Evolutionary conservation across 2,329 filamentous ascomycete genomes (phyloP), one percentile per base, ranked within the genome.

Genomic region (Penicillium sp.): DNA sequence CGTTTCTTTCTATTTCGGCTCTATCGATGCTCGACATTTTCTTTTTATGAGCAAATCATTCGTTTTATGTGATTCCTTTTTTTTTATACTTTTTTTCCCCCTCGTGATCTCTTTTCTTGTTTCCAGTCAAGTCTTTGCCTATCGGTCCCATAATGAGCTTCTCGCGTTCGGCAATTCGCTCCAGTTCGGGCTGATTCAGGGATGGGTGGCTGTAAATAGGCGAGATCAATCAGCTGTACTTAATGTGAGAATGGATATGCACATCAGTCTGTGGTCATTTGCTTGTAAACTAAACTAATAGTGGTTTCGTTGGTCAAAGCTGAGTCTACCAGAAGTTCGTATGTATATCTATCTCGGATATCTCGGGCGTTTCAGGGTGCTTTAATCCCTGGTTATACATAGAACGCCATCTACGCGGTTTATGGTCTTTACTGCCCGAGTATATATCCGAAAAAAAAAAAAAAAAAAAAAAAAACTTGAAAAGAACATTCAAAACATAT

Each of bases 161-260:
- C 52, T 59, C 42, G 29, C 47, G 15, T 51, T 42, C 38, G 41
- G 33, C 29, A 53, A 23, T 49, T 35, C n/a, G 36, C 25, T 49
- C 41, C 27, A 15, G 36, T 45, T 45, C 29, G 39, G 42, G 49
- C 50, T 45, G 29, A 41, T 56, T 35, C 35, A 13, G 19, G 53
- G 29, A 59, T 55, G 44, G 49, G 57, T 54, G 57, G 55, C 43
- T 68, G 63, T 62, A 63, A 58, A 62, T 64, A 63, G 53, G 52
- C 38, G 57, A 61, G 54, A 57, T 51, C 59, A 60, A 59, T 56
- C 58, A 63, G 59, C 57, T 67, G 65, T 69, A 69, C 58, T 61
- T 70, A 67, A 68, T 68, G 65, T 61, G 66, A 68, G 66, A 66
- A 70, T 69, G 61, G 65, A 69, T 65, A 59, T 65, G 55, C 58